phyloP scores from a whole-genome alignment of 768 basidiomycete species.

The Pisolithus tinctorius region DNA sequence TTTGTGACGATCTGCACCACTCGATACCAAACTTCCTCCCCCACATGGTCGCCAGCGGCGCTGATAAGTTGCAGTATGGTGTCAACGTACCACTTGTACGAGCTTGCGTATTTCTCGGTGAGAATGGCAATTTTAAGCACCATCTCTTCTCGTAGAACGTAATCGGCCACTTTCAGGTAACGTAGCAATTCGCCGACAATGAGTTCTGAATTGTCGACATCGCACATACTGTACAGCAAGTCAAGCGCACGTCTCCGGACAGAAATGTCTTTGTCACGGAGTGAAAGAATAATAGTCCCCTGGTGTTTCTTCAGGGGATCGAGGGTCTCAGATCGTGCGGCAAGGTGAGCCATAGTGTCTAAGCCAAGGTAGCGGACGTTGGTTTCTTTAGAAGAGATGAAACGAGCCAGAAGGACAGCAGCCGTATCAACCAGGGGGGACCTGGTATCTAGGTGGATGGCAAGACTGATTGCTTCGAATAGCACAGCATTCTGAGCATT shows the following conservation, averaged over 20 bases:
- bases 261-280: slow-evolving; percentile 96
- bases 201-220: slow-evolving; percentile 90
- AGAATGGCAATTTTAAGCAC: slow-evolving; percentile 97
- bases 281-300: slow-evolving; percentile 86
- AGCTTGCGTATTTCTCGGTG: slow-evolving; percentile 97
- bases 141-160: slow-evolving; percentile 96
- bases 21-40: slow-evolving; percentile 99
- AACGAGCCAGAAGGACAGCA: slow-evolving; percentile 85
- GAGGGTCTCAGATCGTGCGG: slow-evolving; percentile 86
- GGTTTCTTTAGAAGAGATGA: slow-evolving; percentile 97
- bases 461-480: slow-evolving; percentile 94
- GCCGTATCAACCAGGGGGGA: slow-evolving; percentile 85
- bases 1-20: slow-evolving; percentile 98
- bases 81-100: slow-evolving; percentile 99
- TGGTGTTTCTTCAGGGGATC: slow-evolving; percentile 94
- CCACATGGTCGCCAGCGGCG: slow-evolving; percentile 96
- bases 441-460: slow-evolving; percentile 90
- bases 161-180: slow-evolving; percentile 95
- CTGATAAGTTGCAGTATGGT: slow-evolving; percentile 94
- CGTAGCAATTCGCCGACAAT: slow-evolving; percentile 93
- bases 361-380: slow-evolving; percentile 96
- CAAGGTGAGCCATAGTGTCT: slow-evolving; percentile 97
- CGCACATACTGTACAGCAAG: slow-evolving; percentile 98
- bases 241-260: slow-evolving; percentile 92
- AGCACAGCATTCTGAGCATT: slow-evolving; percentile 98